Evolutionary conservation across 768 basidiomycete species (phyloP).

Genomic region (Sarcodon sp.): DNA sequence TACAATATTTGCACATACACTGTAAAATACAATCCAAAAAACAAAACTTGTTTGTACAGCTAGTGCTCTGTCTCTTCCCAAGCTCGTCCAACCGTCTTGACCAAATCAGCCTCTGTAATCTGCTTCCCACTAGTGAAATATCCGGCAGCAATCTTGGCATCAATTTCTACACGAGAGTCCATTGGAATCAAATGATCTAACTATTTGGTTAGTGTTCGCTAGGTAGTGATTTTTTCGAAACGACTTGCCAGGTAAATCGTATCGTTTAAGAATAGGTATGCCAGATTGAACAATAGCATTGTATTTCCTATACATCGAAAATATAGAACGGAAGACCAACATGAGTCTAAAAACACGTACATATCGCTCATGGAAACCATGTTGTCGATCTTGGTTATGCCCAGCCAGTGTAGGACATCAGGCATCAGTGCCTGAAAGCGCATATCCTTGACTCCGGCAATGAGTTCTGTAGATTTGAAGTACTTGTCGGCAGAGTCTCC

Average conservation of each 20-base stretch:
- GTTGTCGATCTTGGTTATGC: conserved; percentile 79
- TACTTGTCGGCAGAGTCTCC: conserved; percentile 90
- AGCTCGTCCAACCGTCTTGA: conserved; percentile 76
- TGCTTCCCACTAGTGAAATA: conserved; percentile 80
- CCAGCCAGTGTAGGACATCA: conserved; percentile 91
- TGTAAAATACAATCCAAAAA: no score
- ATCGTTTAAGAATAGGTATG: conserved; percentile 68
- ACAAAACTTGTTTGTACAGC: no score
- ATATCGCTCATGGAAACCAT: conserved; percentile 90
- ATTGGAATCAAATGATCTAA: conserved; percentile 79
- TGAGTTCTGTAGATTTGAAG: conserved; percentile 86
- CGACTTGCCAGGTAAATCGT: conserved; percentile 70
- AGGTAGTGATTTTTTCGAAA: not conserved
- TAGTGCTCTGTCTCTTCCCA: conserved; percentile 89
- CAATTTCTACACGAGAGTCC: conserved; percentile 87
- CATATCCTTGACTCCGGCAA: conserved; percentile 94
- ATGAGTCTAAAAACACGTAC: conserved; percentile 20
- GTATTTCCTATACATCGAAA: conserved; percentile 56
- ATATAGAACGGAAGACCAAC: not conserved
- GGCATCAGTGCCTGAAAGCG: conserved; percentile 95
- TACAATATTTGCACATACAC: no score
- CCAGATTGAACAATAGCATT: conserved; percentile 86
- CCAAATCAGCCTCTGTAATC: conserved; percentile 64
- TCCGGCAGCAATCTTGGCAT: conserved; percentile 91
- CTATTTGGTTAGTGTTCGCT: not conserved